phyloP scores from a whole-genome alignment of 169 alveolate species.

The Babesia divergens region DNA sequence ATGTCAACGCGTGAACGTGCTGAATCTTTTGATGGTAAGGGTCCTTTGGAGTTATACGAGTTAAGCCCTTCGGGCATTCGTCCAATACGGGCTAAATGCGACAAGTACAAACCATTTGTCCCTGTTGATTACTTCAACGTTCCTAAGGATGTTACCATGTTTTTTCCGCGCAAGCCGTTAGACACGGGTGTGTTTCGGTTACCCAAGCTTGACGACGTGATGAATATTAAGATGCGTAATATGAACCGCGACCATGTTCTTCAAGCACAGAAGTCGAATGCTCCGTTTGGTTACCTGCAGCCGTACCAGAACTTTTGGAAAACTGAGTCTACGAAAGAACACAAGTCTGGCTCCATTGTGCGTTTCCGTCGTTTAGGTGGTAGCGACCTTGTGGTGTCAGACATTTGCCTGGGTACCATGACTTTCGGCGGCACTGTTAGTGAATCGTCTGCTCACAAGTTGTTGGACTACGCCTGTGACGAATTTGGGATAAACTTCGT shows the following conservation, averaged over 20 bases:
- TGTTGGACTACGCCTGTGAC: constrained; percentile 79
- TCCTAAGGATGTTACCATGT: constrained; percentile 24
- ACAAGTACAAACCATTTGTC: constrained; percentile 40
- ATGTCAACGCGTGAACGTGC: constrained; percentile 34
- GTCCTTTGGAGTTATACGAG: constrained; percentile 47
- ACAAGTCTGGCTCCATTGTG: constrained; percentile 58
- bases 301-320: constrained; percentile 60
- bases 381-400: constrained; percentile 75
- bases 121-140: constrained; percentile 67
- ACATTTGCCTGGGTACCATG: constrained; percentile 86
- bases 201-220: constrained; percentile 76
- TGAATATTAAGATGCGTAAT: constrained; percentile 62
- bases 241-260: constrained; percentile 49
- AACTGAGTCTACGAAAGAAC: constrained; percentile 38
- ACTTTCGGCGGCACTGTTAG: constrained; percentile 76
- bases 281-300: constrained; percentile 53
- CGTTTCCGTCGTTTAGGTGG: constrained; percentile 65
- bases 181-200: constrained; percentile 77
- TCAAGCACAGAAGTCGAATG: background rate
- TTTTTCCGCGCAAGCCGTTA: constrained; percentile 63
- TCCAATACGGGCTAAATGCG: constrained; percentile 5
- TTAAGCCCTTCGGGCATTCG: constrained; percentile 14
- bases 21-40: constrained; percentile 28
- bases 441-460: constrained; percentile 66
- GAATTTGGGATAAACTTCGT: constrained; percentile 74